phyloP scores from a whole-genome alignment of 345 rosid species.

The Clausena lansium region DNA sequence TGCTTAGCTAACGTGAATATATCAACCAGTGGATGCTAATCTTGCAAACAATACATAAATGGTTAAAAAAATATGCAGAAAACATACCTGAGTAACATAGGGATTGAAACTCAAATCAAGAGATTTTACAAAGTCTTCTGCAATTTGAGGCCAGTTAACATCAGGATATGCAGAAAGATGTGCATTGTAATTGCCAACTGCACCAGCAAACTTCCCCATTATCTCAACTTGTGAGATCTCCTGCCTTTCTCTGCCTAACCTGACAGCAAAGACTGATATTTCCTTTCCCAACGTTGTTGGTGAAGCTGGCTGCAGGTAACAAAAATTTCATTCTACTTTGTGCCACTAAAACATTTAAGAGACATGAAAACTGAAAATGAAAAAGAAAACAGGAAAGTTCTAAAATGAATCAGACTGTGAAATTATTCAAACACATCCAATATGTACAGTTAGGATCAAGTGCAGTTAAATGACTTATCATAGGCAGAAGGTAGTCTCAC shows the following conservation, averaged over 20 bases:
- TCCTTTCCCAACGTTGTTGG: slow-evolving; percentile 96
- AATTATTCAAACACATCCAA: neutral
- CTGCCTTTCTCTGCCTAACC: slow-evolving; percentile 76
- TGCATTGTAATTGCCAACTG: slow-evolving; percentile 96
- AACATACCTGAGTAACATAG: slow-evolving; percentile 80
- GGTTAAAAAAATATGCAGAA: neutral
- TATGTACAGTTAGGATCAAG: neutral
- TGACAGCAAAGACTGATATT: slow-evolving; percentile 85
- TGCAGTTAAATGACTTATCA: neutral
- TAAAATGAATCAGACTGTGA: neutral
- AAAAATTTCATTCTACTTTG: slow-evolving; percentile 9
- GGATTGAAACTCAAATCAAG: slow-evolving; percentile 85
- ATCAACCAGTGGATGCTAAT: neutral
- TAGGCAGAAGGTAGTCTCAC: slow-evolving; percentile 31
- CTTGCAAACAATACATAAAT: neutral
- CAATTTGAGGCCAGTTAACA: slow-evolving; percentile 70
- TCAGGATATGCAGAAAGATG: slow-evolving; percentile 80
- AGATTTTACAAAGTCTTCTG: slow-evolving; percentile 79
- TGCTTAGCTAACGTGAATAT: neutral
- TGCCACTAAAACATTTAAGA: neutral
- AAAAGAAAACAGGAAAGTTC: neutral
- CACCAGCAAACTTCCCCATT: slow-evolving; percentile 95
- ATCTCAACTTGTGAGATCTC: slow-evolving; percentile 69
- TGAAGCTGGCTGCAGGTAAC: slow-evolving; percentile 75
- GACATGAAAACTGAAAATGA: neutral